Evolutionary conservation across 306 rosid species (phyloP).

Genomic region (Cicer yamashitae): DNA sequence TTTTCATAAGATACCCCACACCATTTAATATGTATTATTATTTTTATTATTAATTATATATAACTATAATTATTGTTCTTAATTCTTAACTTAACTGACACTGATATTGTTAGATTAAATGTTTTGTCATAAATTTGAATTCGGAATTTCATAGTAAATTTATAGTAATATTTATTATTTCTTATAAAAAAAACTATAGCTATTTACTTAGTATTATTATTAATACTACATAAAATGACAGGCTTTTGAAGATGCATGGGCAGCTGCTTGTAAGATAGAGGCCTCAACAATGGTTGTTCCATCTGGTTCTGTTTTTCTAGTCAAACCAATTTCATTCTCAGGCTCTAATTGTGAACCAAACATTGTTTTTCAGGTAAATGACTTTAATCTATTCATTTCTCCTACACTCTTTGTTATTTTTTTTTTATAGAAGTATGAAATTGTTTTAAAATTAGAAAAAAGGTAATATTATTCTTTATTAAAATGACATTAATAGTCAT

Average conservation of each 20-base stretch:
- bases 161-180: no score
- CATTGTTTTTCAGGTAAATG: conserved; percentile 69
- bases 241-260: conserved; percentile 80
- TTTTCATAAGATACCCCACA: not conserved
- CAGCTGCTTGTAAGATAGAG: conserved; percentile 68
- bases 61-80: no score
- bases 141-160: no score
- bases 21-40: not conserved
- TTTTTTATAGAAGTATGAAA: not conserved
- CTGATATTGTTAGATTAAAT: no score
- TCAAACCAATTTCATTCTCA: conserved; percentile 64
- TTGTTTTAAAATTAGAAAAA: no score
- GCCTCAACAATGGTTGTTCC: conserved; percentile 72
- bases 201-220: not conserved
- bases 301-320: conserved; percentile 69
- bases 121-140: no score
- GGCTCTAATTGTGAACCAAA: conserved; percentile 63
- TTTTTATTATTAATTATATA: not conserved
- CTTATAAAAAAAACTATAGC: not conserved
- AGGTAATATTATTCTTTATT: no score
- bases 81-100: no score
- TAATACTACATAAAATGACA: conserved; percentile 24
- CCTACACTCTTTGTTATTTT: not conserved
- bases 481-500: no score
- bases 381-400: not conserved